These are phyloP conservation scores for Euphorbia celastroides DNA, from an alignment of 441 rosid species.

Conservation along the genomic window DNA sequence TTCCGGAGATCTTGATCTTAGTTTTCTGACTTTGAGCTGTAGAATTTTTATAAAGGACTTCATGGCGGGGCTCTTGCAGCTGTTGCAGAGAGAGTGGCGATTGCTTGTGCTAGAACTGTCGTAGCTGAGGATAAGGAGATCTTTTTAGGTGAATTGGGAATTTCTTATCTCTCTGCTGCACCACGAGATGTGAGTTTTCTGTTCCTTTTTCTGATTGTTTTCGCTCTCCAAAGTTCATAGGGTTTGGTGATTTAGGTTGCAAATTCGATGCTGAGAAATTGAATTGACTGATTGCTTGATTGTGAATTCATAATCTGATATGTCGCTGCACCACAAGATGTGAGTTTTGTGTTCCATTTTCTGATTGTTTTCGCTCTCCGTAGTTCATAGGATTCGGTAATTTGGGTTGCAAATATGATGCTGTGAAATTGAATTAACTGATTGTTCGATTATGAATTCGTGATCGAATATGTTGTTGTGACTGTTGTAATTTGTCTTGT, in stretches of 20 bases:
- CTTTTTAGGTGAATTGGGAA: conserved; percentile 67
- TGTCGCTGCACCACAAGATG: conserved; percentile 32
- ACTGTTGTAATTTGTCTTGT: background rate
- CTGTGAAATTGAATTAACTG: background rate
- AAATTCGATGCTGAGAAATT: background rate
- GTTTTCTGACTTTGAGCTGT: conserved; percentile 4
- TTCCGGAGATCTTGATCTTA: background rate
- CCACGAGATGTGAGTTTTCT: conserved; percentile 2
- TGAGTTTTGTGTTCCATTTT: background rate
- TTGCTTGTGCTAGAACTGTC: conserved; percentile 63
- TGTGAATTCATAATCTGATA: no score
- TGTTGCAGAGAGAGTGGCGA: conserved; percentile 57
- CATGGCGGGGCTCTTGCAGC: conserved; percentile 81
- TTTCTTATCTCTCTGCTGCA: conserved; percentile 66
- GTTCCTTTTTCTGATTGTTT: conserved; percentile 7
- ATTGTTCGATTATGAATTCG: background rate
- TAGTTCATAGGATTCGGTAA: background rate
- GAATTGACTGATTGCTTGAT: background rate
- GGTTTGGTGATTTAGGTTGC: background rate
- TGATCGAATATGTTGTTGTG: background rate
- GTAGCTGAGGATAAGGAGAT: conserved; percentile 53
- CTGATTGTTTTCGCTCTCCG: conserved; percentile 8
- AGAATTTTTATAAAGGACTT: conserved; percentile 52
- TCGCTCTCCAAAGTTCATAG: background rate
- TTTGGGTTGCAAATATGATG: background rate